Percentiles rank a stretch among this genome's conserved stretches.
Conservation (phyloP, 805 yeast genomes). For the Millerago galiae region DNA sequence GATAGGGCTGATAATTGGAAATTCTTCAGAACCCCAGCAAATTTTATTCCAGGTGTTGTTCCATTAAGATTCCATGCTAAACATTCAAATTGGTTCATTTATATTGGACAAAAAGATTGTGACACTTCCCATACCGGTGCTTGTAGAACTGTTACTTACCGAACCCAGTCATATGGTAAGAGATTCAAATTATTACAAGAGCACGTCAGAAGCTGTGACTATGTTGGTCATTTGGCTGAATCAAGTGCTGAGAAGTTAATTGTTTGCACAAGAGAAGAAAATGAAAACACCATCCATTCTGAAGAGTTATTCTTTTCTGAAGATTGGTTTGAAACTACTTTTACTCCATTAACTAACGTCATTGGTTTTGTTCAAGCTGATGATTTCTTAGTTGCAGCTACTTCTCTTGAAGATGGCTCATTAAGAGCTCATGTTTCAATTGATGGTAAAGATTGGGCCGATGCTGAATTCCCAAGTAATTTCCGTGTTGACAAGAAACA, state of each 20-base stretch:
- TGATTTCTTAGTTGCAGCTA: constrained; percentile 69
- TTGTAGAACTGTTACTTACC: constrained; percentile 55
- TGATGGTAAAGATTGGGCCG: constrained; percentile 74
- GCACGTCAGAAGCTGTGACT: constrained; percentile 57
- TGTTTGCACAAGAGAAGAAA: constrained; percentile 50
- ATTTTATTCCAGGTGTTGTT: constrained; percentile 48
- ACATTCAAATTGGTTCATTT: constrained; percentile 53
- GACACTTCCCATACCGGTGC: constrained; percentile 18
- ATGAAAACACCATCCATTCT: constrained; percentile 25
- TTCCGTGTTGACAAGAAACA: constrained; percentile 53
- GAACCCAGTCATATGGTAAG: constrained; percentile 63
- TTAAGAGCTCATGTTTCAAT: constrained; percentile 68
- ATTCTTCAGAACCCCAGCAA: constrained; percentile 38
- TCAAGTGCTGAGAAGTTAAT: constrained; percentile 46
- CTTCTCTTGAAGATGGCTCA: constrained; percentile 41
- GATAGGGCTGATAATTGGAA: constrained; percentile 55
- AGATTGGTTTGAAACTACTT: constrained; percentile 23
- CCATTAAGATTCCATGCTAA: constrained; percentile 59
- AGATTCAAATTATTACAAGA: constrained; percentile 49
- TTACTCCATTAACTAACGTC: constrained; percentile 45
- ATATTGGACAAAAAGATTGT: constrained; percentile 61
- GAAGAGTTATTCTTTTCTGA: constrained; percentile 26
- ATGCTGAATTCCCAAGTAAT: constrained; percentile 69
- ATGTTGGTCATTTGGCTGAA: constrained; percentile 49
- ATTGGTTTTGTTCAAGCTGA: constrained; percentile 72